phyloP scores from a whole-genome alignment of 306 rosid genomes.

The Geum urbanum region DNA sequence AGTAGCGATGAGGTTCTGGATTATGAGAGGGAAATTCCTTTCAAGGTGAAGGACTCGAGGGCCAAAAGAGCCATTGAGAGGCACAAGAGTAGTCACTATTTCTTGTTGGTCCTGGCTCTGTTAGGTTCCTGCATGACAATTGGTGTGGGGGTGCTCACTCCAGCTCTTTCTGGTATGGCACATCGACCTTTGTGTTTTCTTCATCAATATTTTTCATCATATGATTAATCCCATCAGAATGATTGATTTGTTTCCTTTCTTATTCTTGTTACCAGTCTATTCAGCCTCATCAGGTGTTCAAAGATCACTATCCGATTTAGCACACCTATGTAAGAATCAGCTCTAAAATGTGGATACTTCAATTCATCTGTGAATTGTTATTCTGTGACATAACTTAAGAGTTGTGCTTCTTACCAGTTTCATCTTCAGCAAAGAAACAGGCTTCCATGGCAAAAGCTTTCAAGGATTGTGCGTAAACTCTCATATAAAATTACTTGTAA shows the following conservation, averaged over 20 bases:
- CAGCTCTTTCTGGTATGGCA: slow-evolving; percentile 66
- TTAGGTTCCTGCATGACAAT: slow-evolving; percentile 75
- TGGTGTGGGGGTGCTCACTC: slow-evolving; percentile 72
- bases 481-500: background rate
- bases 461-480: slow-evolving; percentile 46
- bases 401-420: slow-evolving; percentile 45
- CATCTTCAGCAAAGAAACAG: slow-evolving; percentile 26
- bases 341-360: background rate
- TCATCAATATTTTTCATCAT: background rate
- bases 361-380: background rate
- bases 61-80: slow-evolving; percentile 62
- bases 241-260: slow-evolving; percentile 15
- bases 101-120: slow-evolving; percentile 64
- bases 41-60: slow-evolving; percentile 49
- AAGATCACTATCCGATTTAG: slow-evolving; percentile 47
- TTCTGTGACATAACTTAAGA: slow-evolving; percentile 15
- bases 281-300: slow-evolving; percentile 73
- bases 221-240: background rate
- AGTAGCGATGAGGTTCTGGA: slow-evolving; percentile 40
- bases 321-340: slow-evolving; percentile 42
- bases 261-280: slow-evolving; percentile 37
- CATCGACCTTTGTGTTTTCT: background rate
- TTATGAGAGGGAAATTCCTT: slow-evolving; percentile 32
- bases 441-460: slow-evolving; percentile 36
- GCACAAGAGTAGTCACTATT: slow-evolving; percentile 52